Evolutionary conservation across 2,329 filamentous ascomycete genomes (phyloP), one percentile per base, ranked within the genome.

Genomic region (Colletotrichum lupini): DNA sequence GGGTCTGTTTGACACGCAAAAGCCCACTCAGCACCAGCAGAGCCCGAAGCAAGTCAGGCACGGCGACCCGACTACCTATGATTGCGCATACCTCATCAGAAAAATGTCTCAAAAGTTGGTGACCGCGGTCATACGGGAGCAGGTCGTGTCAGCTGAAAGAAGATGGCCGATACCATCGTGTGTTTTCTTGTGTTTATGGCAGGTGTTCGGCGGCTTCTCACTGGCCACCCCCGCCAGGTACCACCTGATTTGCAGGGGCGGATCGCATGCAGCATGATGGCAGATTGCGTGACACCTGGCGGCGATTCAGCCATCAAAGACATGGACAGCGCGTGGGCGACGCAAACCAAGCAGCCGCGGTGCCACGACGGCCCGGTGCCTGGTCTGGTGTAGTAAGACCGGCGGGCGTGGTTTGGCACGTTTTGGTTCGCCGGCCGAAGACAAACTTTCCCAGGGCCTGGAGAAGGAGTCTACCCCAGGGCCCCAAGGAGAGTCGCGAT

Each of bases 211-310:
- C 37, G 24, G 26, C 26, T 30, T 28, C n/a, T 64, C 46, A 32
- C 22, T 42, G 30, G 49, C 61, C 5, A 28, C 16, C 26, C 26
- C 53, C 8, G 61, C 28, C 37, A 72, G 42, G 55, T 49, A 49
- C 42, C 32, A 24, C 49, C 9, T 57, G 26, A 64, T 56, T 69
- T 35, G 42, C 42, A 49, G 70, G n/a, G 55, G 70, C 66, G 66
- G 46, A 61, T 61, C 46, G 49, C 70, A 70, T 73, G 70, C 70
- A 64, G 70, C 8, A 57, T 59, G 32, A 65, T 24, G 46, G 60
- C 16, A 64, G 66, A 73, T 73, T 73, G 60, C 60, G 70, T 73
- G 60, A 70, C 67, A 69, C 69, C 32, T 53, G 30, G 26, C 42
- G 30, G 28, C 60, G 66, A 73, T 61, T 70, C 70, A 57, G 70